Conservation (phyloP, 2,329 filamentous ascomycete genomes). For the Pestalotiopsis sp. region DNA sequence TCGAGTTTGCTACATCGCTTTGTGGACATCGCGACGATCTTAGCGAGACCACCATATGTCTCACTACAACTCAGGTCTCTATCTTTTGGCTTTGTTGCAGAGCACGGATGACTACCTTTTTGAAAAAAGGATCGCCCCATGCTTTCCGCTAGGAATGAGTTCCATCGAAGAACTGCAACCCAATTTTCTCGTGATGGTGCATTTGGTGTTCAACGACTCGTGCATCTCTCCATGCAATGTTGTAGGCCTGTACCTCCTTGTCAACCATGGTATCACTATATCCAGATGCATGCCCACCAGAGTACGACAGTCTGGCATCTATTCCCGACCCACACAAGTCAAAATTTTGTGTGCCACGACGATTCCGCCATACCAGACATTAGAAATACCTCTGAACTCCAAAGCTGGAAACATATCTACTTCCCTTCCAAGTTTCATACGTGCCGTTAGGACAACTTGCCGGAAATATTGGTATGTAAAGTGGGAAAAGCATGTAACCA, state of each 20-base stretch:
- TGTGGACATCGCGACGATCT: background rate
- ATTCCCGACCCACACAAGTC: conserved; percentile 3
- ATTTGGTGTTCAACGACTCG: conserved; percentile 1
- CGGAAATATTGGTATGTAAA: background rate
- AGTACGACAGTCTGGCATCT: background rate
- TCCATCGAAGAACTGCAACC: background rate
- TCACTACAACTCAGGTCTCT: background rate
- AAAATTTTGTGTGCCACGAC: background rate
- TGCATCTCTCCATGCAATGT: background rate
- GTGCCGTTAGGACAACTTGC: background rate
- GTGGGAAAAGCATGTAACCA: background rate
- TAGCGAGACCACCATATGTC: background rate
- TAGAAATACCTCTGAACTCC: background rate
- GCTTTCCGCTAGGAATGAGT: background rate
- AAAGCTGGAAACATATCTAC: background rate
- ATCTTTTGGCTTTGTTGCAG: background rate
- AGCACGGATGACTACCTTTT: background rate
- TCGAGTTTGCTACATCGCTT: background rate
- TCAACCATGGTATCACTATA: background rate
- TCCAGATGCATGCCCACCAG: background rate
- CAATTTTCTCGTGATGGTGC: conserved; percentile 4
- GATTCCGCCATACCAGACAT: background rate
- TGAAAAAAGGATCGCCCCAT: background rate
- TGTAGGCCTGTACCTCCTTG: background rate
- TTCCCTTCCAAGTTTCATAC: background rate